Evolutionary conservation across 23 red algal genomes (phyloP).

Genomic region (Agarophyton chilense): DNA sequence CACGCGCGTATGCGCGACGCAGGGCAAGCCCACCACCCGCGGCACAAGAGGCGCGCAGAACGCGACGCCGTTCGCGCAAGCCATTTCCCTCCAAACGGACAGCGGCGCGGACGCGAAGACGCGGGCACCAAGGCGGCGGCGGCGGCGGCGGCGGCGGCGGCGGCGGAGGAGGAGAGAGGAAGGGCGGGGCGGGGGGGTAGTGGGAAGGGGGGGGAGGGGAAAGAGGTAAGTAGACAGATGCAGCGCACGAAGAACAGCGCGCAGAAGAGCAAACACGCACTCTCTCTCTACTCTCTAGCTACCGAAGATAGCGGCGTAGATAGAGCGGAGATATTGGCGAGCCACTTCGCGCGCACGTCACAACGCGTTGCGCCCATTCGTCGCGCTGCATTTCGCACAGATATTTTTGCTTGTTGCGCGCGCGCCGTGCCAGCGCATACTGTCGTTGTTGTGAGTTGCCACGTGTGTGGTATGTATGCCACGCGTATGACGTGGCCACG

Average conservation of each 20-base stretch:
- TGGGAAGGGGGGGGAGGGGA: too few species aligned
- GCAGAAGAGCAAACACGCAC: too few species aligned
- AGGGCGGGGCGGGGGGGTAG: too few species aligned
- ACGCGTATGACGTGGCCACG: background rate
- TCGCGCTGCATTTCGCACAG: background rate
- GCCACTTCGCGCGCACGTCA: too few species aligned
- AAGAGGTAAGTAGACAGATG: too few species aligned
- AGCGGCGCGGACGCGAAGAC: background rate
- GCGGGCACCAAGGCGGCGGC: background rate
- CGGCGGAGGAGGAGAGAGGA: background rate
- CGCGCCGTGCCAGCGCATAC: background rate
- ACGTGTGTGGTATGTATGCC: too few species aligned
- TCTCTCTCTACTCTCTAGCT: too few species aligned
- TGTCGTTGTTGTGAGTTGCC: too few species aligned
- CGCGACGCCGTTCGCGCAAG: background rate
- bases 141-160: background rate
- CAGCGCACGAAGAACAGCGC: too few species aligned
- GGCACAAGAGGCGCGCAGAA: background rate
- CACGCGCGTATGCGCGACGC: too few species aligned
- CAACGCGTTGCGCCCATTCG: background rate
- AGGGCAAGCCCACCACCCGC: background rate
- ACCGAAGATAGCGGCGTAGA: too few species aligned
- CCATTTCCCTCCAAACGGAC: too few species aligned
- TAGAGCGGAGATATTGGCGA: conserved; percentile 28
- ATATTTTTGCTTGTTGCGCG: conserved; percentile 3